These are phyloP conservation scores for Neurospora sp. DNA, from an alignment of 2,329 filamentous ascomycete genomes.

Conservation along the genomic window DNA sequence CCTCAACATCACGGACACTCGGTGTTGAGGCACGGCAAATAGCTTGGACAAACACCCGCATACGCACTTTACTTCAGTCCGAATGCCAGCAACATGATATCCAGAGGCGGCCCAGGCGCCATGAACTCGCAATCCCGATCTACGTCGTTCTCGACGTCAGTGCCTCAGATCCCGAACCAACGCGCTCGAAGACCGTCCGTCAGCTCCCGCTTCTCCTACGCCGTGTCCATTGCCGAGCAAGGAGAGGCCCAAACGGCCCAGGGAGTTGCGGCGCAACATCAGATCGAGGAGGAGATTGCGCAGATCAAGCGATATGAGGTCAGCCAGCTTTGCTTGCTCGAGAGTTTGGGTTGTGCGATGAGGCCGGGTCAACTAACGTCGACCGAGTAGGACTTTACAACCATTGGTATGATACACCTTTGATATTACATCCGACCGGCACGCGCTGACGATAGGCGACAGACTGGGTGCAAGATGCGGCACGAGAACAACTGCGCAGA, in stretches of 20 bases:
- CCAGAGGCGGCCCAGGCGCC: slow-evolving; percentile 19
- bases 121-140: slow-evolving; percentile 43
- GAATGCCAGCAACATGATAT: slow-evolving; percentile 23
- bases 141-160: slow-evolving; percentile 42
- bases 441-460: slow-evolving; percentile 28
- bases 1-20: background rate
- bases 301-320: slow-evolving; percentile 96
- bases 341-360: background rate
- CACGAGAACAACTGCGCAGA: slow-evolving; percentile 76
- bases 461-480: slow-evolving; percentile 98
- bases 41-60: background rate
- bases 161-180: slow-evolving; percentile 6
- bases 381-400: slow-evolving; percentile 69
- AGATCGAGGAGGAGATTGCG: slow-evolving; percentile 88
- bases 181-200: slow-evolving; percentile 43
- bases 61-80: background rate
- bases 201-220: slow-evolving; percentile 56
- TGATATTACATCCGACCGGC: background rate
- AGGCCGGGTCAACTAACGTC: background rate
- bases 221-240: slow-evolving; percentile 55
- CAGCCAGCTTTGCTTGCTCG: background rate
- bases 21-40: background rate
- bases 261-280: slow-evolving; percentile 47
- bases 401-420: slow-evolving; percentile 50
- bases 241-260: slow-evolving; percentile 50